Evolutionary conservation across 148 eudicot species (phyloP).

Genomic region (Linanthus parryae): DNA sequence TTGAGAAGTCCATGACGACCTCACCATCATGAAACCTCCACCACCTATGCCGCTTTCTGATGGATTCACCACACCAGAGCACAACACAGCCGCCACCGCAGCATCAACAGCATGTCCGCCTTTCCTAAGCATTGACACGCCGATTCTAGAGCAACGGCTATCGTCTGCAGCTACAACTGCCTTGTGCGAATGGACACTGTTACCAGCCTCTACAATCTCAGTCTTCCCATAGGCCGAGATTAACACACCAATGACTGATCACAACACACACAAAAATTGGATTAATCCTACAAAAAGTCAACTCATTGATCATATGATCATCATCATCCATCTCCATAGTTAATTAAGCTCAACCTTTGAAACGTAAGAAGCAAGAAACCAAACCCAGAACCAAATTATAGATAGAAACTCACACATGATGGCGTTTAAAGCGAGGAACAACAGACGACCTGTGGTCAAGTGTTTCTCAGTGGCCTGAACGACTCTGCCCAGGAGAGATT

Average conservation of each 20-base stretch:
- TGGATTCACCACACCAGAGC: conserved; percentile 78
- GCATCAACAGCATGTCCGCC: conserved; percentile 98
- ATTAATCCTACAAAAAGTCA: no score
- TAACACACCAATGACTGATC: no score
- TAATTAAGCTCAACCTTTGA: background rate
- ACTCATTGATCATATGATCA: no score
- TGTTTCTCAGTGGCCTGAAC: conserved; percentile 5
- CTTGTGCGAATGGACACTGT: conserved; percentile 46
- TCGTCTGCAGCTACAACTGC: conserved; percentile 98
- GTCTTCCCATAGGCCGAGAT: no score
- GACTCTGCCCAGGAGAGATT: conserved; percentile 19
- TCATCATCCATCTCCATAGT: no score
- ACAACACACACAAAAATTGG: no score
- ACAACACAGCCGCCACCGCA: conserved; percentile 78
- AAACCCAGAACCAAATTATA: no score
- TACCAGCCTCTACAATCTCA: no score
- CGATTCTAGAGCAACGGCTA: conserved; percentile 79
- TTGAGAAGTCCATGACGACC: conserved; percentile 43
- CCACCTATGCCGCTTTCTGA: conserved; percentile 94
- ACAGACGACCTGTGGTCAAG: conserved; percentile 18
- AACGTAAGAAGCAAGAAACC: no score
- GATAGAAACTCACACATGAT: conserved; percentile 22
- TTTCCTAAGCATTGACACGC: conserved; percentile 48
- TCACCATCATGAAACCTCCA: conserved; percentile 90
- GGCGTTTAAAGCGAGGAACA: conserved; percentile 19